These are phyloP conservation scores for Triangularia setosa DNA, from an alignment of 2,329 filamentous ascomycete species.

Conservation along the genomic window DNA sequence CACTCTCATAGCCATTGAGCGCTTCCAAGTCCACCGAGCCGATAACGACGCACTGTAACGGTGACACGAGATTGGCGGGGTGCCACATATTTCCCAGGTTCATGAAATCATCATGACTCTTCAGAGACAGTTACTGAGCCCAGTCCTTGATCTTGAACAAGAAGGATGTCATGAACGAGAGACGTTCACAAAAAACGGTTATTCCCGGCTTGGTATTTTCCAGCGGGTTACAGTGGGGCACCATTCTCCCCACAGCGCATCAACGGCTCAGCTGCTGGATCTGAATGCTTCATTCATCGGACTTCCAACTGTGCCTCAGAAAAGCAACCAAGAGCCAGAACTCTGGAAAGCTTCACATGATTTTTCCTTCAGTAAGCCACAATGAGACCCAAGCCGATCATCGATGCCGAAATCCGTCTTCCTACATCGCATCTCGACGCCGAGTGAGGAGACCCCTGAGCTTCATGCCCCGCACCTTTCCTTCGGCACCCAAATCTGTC, in stretches of 20 bases:
- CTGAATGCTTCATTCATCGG: background rate
- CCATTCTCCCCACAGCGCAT: background rate
- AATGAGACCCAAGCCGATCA: background rate
- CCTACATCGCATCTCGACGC: background rate
- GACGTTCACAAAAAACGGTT: background rate
- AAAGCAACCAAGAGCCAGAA: background rate
- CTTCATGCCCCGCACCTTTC: background rate
- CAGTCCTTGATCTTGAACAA: background rate
- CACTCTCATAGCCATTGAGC: background rate
- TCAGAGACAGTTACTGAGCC: background rate
- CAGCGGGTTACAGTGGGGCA: background rate
- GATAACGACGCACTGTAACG: no score
- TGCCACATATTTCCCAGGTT: background rate
- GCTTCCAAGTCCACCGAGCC: background rate
- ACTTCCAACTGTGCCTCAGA: background rate
- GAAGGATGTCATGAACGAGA: background rate
- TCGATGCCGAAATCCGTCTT: background rate
- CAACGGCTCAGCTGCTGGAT: background rate
- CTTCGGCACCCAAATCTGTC: background rate
- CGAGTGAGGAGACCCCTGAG: background rate
- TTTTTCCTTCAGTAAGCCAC: background rate
- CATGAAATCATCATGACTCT: background rate
- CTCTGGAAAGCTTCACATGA: background rate
- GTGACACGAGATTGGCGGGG: background rate
- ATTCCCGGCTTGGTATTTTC: constrained; percentile 4